These are phyloP conservation scores for Cladophialophora bantiana DNA, from an alignment of 2,329 filamentous ascomycete species.

Conservation along the genomic window DNA sequence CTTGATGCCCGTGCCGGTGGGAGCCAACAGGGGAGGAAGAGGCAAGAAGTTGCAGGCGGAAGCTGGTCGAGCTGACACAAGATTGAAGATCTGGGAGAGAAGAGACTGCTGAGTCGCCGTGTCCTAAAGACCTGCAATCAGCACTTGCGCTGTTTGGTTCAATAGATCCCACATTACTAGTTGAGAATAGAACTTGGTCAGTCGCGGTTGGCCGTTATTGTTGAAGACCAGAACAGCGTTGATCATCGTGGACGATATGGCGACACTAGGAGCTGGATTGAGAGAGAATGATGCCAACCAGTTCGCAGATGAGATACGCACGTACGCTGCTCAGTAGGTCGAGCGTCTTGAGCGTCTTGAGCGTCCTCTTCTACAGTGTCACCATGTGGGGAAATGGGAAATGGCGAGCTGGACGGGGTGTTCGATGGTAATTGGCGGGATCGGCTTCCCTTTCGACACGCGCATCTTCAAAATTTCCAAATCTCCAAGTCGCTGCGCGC, in stretches of 20 bases:
- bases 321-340: background rate
- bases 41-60: conserved; percentile 98
- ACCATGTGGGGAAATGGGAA: no score
- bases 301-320: background rate
- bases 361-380: background rate
- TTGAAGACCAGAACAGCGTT: conserved; percentile 99
- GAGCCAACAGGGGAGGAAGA: conserved; percentile 68
- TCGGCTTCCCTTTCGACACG: conserved; percentile 5
- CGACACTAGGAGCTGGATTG: background rate
- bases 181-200: conserved; percentile 99
- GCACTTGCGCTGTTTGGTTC: conserved; percentile 5
- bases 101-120: conserved; percentile 96
- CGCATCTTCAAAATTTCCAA: conserved; percentile 12
- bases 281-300: background rate
- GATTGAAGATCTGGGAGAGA: conserved; percentile 95
- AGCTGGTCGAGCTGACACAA: conserved; percentile 88
- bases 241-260: conserved; percentile 71
- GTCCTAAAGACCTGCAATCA: conserved; percentile 65
- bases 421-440: conserved; percentile 2
- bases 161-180: conserved; percentile 65
- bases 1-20: conserved; percentile 56
- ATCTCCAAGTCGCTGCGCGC: background rate
- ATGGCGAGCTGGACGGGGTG: background rate
- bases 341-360: background rate
- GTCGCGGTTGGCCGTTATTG: conserved; percentile 91